Evolutionary conservation across 2,329 filamentous ascomycete species (phyloP).

Genomic region (Pseudocercospora pini-densiflorae): DNA sequence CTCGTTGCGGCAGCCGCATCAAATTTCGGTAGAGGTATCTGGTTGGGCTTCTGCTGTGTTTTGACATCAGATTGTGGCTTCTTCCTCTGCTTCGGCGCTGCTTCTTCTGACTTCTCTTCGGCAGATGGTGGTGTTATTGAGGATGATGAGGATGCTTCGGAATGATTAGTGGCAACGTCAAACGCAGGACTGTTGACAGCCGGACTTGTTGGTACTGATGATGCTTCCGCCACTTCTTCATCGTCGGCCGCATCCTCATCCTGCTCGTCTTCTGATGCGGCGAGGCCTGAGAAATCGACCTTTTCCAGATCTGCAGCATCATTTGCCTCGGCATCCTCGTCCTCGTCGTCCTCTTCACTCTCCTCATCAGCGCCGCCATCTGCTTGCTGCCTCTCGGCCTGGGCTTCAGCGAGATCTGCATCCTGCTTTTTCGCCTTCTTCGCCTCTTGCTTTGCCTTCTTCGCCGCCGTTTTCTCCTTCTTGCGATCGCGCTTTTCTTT

Average conservation of each 20-base stretch:
- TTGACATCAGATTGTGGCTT: conserved; percentile 27
- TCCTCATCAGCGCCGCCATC: conserved; percentile 29
- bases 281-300: conserved; percentile 40
- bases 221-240: conserved; percentile 38
- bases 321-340: conserved; percentile 29
- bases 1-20: conserved; percentile 15
- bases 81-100: conserved; percentile 21
- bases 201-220: conserved; percentile 44
- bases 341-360: conserved; percentile 30
- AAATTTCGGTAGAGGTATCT: conserved; percentile 29
- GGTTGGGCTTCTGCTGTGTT: conserved; percentile 39
- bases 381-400: conserved; percentile 37
- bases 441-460: conserved; percentile 46
- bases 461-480: conserved; percentile 49
- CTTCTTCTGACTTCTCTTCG: conserved; percentile 21
- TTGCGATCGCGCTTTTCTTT: conserved; percentile 50
- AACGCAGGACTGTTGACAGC: conserved; percentile 46
- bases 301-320: conserved; percentile 35
- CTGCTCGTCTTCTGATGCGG: conserved; percentile 26
- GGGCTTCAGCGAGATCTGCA: conserved; percentile 28
- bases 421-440: conserved; percentile 43
- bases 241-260: conserved; percentile 32
- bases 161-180: conserved; percentile 45
- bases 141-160: conserved; percentile 52
- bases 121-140: conserved; percentile 47